Evolutionary conservation across 345 rosid species (phyloP).

Genomic region (Pistacia vera): DNA sequence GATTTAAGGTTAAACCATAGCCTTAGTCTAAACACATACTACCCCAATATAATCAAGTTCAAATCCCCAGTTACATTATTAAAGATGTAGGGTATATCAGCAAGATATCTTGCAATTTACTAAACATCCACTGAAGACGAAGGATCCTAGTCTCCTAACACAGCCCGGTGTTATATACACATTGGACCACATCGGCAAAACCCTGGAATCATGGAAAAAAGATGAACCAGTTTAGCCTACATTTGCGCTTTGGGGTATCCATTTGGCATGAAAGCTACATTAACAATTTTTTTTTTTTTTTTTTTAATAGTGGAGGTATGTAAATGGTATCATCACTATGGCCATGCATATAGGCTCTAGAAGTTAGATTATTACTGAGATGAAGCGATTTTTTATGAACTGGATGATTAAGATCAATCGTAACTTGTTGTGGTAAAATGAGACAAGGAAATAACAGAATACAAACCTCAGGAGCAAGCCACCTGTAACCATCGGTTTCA

Average conservation of each 20-base stretch:
- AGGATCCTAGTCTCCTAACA: constrained; percentile 1
- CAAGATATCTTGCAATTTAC: neutral
- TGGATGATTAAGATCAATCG: neutral
- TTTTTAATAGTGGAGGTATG: neutral
- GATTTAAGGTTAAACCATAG: neutral
- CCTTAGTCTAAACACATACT: neutral
- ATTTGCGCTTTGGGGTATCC: neutral
- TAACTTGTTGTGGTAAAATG: constrained; percentile 1
- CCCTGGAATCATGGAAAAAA: no score
- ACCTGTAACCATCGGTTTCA: constrained; percentile 96
- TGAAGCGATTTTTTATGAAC: neutral
- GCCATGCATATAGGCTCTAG: constrained; percentile 23
- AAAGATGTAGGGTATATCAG: neutral
- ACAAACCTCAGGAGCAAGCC: constrained; percentile 99
- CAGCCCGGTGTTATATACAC: neutral
- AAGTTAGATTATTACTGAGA: neutral
- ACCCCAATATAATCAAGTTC: neutral
- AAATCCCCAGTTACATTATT: neutral
- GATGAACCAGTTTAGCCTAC: neutral
- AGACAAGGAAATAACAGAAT: constrained; percentile 19
- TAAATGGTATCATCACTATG: neutral
- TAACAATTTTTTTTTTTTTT: neutral
- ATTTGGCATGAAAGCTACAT: neutral
- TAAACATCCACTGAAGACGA: no score
- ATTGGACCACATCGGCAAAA: no score